Evolutionary conservation across 1,139 yeast species (phyloP), one percentile per base, ranked within the genome.

Genomic region (Suhomyces coccinellae): DNA sequence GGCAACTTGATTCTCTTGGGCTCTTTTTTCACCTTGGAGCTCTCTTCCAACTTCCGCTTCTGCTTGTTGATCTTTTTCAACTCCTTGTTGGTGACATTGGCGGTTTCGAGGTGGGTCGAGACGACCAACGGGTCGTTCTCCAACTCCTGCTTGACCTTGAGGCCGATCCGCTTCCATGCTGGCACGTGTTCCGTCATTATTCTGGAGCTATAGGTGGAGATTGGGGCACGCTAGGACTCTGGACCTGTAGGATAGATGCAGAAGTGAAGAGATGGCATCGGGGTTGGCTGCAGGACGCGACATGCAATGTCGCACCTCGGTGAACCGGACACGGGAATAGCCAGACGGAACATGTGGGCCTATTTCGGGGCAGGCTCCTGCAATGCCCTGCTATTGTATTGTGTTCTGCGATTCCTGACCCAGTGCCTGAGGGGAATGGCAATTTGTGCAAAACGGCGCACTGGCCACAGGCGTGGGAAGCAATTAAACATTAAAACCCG

Each of bases 141-240:
- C 17, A 66, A 50, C 5, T 65, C 66, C 32, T 74, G 65, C 52
- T 77, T 70, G 43, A 84, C 83, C 55, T 80, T 78, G 33, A 89
- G 77, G 32, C 96, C 96, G 26, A 87, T 77, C 58, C 83, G 77
- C 63, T 90, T 89, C 98, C 98, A 90, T 1, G 97, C 97, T 35
- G 98, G 97, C 32, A 86, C 71, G 47, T 53, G 59, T 29, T 52
- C 53, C 32, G 60, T 49, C 59, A 52, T 54, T 11, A 3, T 26
- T 26, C n/a, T n/a, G 29, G n/a, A 10, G n/a, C 6, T 26, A 26
- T 26, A 5, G n/a, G n/a, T 10, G 29, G n/a, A 8, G 29, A 11
- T 26, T n/a, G 10, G 4, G 3, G 7, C 29, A 12, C 27, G 4
- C 20, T 33, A 17, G 27, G 26, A 30, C 11, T 36, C 32, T 4